phyloP scores from a whole-genome alignment of 768 basidiomycete species.

The Trametes punicea region DNA sequence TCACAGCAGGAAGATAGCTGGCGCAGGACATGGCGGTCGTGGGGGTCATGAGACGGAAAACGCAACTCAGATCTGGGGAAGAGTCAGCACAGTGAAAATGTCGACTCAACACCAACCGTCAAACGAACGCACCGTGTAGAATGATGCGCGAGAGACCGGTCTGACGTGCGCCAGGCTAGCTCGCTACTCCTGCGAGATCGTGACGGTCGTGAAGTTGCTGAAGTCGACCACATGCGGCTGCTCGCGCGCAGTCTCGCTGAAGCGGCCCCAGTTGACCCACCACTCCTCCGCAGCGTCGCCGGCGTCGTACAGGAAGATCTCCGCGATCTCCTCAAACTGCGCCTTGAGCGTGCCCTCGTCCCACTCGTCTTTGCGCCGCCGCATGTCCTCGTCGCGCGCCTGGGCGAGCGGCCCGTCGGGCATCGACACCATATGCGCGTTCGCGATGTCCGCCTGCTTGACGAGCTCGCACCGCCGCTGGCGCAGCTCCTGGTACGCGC shows the following conservation, averaged over 20 bases:
- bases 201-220: slow-evolving; percentile 14
- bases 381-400: slow-evolving; percentile 40
- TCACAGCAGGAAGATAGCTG: slow-evolving; percentile 6
- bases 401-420: slow-evolving; percentile 43
- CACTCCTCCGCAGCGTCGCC: slow-evolving; percentile 59
- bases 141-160: background rate
- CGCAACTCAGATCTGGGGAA: background rate
- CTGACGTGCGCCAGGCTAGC: background rate
- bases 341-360: slow-evolving; percentile 43
- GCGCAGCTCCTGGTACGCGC: slow-evolving; percentile 57
- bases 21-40: background rate
- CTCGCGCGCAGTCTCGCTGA: slow-evolving; percentile 36
- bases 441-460: slow-evolving; percentile 42
- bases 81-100: background rate
- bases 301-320: slow-evolving; percentile 49
- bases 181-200: slow-evolving; percentile 2
- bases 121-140: background rate
- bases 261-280: slow-evolving; percentile 58
- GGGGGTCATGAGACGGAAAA: background rate
- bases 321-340: slow-evolving; percentile 53
- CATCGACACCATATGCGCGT: slow-evolving; percentile 43
- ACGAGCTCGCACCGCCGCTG: slow-evolving; percentile 48
- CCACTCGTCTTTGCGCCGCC: slow-evolving; percentile 38
- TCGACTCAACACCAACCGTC: background rate
- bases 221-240: slow-evolving; percentile 13